Percentiles rank a stretch among this genome's conserved stretches.
These are phyloP conservation scores for Ogataea neopini DNA, from an alignment of 805 yeast species.

Conservation along the genomic window DNA sequence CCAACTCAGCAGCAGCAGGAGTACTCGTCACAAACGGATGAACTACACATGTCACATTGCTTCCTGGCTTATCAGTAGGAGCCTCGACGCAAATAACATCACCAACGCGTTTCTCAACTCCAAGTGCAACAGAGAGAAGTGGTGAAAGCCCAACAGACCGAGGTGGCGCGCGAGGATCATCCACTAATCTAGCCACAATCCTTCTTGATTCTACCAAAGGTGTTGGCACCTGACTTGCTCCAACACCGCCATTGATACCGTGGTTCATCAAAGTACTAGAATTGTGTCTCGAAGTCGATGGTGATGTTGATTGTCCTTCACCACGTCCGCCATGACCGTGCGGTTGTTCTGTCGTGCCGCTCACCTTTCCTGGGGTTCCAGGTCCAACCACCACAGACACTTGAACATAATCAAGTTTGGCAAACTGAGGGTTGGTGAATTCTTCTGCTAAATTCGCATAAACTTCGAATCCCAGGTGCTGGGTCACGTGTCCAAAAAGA, in stretches of 20 bases:
- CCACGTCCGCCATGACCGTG: constrained; percentile 5
- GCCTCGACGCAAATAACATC: constrained; percentile 51
- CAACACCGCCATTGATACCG: background rate
- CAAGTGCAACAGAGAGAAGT: constrained; percentile 56
- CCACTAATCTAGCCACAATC: constrained; percentile 53
- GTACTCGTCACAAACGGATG: constrained; percentile 56
- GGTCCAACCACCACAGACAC: constrained; percentile 59
- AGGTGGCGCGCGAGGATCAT: constrained; percentile 35
- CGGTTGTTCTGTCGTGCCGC: constrained; percentile 15
- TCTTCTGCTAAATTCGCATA: constrained; percentile 45
- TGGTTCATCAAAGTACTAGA: constrained; percentile 14
- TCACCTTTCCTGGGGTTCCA: constrained; percentile 32
- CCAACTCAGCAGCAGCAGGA: constrained; percentile 32
- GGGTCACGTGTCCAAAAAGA: constrained; percentile 26
- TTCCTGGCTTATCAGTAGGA: constrained; percentile 28
- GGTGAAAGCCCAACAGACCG: constrained; percentile 54
- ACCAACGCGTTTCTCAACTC: constrained; percentile 52
- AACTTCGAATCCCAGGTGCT: constrained; percentile 38
- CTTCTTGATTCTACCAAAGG: constrained; percentile 16
- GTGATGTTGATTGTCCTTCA: background rate
- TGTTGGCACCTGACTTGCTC: background rate
- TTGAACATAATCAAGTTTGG: constrained; percentile 44
- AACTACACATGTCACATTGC: constrained; percentile 37
- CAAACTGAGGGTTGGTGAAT: constrained; percentile 32
- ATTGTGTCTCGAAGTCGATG: constrained; percentile 12